phyloP scores from a whole-genome alignment of 768 basidiomycete genomes.

The Mycena indigotica region DNA sequence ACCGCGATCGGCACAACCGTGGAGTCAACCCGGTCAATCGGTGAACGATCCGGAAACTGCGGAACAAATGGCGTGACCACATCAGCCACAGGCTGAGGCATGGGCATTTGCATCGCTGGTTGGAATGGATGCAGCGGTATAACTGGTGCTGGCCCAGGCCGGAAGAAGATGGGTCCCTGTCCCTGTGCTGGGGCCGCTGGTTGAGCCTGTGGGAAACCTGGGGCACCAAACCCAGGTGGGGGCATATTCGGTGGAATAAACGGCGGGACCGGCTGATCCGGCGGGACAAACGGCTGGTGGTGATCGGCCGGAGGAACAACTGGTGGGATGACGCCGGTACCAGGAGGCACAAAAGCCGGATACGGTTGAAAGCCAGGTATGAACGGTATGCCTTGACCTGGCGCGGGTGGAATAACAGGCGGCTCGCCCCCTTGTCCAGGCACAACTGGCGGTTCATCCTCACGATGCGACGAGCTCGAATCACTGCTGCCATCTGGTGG shows the following conservation, averaged over 20 bases:
- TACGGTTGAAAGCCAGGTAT: too few relatives aligned
- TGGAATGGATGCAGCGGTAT: constrained; percentile 1
- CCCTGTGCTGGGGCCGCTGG: not conserved
- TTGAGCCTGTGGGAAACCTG: too few relatives aligned
- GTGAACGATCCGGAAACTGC: not conserved
- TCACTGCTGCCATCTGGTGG: constrained; percentile 4
- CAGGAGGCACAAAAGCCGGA: constrained; percentile 11
- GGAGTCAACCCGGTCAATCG: constrained; percentile 8
- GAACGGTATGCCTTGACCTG: too few relatives aligned
- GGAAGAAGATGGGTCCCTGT: constrained; percentile 2
- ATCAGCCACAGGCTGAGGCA: constrained; percentile 1
- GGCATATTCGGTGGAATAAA: constrained; percentile 22
- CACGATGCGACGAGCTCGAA: constrained; percentile 11
- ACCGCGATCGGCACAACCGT: constrained; percentile 1
- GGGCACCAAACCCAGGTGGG: constrained; percentile 23
- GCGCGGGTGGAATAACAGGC: not conserved
- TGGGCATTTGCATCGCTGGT: not conserved
- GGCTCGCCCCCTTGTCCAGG: not conserved
- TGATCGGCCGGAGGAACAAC: constrained; percentile 28
- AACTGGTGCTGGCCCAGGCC: constrained; percentile 6
- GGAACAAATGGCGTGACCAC: constrained; percentile 3
- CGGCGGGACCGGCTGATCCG: constrained; percentile 13
- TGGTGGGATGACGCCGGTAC: constrained; percentile 39
- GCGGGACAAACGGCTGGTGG: constrained; percentile 25
- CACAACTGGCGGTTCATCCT: constrained; percentile 5